A percentile compares a stretch with the other conserved stretches of the same genome.
These are phyloP conservation scores for Rhodotorula glutinis DNA, from an alignment of 1,284 basidiomycete genomes.

Conservation along the genomic window DNA sequence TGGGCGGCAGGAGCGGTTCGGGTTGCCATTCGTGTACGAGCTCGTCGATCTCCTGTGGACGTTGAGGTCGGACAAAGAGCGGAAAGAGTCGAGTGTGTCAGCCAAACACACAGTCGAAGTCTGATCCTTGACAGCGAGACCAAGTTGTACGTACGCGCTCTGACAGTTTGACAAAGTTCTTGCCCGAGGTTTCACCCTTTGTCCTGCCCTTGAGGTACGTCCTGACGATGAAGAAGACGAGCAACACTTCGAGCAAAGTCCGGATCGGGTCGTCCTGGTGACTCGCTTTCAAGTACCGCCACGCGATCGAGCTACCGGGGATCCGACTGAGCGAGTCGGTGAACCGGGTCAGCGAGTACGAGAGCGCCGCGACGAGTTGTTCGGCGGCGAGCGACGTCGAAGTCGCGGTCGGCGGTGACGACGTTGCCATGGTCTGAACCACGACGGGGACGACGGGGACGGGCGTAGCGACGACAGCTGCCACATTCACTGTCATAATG, in stretches of 20 bases:
- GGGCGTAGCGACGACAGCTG: neutral
- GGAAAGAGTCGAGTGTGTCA: neutral
- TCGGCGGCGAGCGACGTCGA: slow-evolving; percentile 8
- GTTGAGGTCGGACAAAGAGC: neutral
- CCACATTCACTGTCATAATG: neutral
- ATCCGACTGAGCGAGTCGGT: slow-evolving; percentile 32
- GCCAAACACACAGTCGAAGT: no score
- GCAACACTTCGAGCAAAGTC: slow-evolving; percentile 82
- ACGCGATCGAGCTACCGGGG: slow-evolving; percentile 49
- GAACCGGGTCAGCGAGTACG: slow-evolving; percentile 10
- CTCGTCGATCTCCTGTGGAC: slow-evolving; percentile 83
- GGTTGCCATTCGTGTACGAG: slow-evolving; percentile 94
- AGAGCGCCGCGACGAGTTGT: slow-evolving; percentile 19
- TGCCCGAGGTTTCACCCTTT: slow-evolving; percentile 75
- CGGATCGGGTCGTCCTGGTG: slow-evolving; percentile 67
- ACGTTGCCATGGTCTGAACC: neutral
- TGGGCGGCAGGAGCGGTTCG: slow-evolving; percentile 69
- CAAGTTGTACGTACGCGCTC: slow-evolving; percentile 66
- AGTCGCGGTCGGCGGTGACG: slow-evolving; percentile 1
- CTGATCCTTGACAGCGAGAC: no score
- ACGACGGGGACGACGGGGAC: neutral
- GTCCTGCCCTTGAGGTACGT: slow-evolving; percentile 87
- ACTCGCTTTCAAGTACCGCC: slow-evolving; percentile 50
- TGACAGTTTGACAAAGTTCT: slow-evolving; percentile 84
- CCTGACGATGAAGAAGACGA: slow-evolving; percentile 82